These are phyloP conservation scores for Gastrodia elata DNA, from an alignment of 106 monocot species.

Conservation along the genomic window DNA sequence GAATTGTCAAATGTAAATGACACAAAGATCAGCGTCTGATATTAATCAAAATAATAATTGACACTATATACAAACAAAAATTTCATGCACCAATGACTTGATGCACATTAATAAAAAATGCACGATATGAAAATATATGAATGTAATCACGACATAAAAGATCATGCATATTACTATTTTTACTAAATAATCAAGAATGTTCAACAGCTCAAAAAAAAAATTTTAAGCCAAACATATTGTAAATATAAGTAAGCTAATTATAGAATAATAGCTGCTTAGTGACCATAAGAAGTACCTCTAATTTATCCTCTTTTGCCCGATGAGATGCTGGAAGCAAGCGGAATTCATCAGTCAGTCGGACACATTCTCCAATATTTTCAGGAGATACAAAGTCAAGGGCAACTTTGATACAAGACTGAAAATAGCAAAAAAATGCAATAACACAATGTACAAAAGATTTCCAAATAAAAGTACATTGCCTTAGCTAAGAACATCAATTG, in stretches of 20 bases:
- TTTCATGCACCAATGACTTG: too few species aligned
- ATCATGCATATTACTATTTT: neutral
- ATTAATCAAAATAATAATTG: too few species aligned
- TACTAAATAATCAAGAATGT: neutral
- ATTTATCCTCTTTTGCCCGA: constrained; percentile 36
- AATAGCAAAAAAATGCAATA: neutral
- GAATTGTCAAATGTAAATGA: too few species aligned
- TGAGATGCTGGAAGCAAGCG: constrained; percentile 34
- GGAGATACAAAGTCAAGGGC: constrained; percentile 51
- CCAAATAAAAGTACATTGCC: too few species aligned
- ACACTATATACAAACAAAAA: too few species aligned
- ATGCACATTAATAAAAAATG: too few species aligned
- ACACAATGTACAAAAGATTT: neutral
- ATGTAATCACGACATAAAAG: neutral
- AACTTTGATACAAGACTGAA: constrained; percentile 50
- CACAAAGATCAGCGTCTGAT: too few species aligned
- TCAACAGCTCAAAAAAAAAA: neutral
- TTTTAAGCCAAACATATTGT: neutral
- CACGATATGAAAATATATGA: too few species aligned
- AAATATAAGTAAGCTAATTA: neutral
- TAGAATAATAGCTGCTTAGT: neutral
- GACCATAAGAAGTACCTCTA: constrained; percentile 22
- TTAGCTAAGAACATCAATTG: neutral
- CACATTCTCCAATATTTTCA: constrained; percentile 31
- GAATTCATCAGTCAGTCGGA: constrained; percentile 29